phyloP scores from a whole-genome alignment of 257 asterid genomes.

The Knoxia roxburghii region DNA sequence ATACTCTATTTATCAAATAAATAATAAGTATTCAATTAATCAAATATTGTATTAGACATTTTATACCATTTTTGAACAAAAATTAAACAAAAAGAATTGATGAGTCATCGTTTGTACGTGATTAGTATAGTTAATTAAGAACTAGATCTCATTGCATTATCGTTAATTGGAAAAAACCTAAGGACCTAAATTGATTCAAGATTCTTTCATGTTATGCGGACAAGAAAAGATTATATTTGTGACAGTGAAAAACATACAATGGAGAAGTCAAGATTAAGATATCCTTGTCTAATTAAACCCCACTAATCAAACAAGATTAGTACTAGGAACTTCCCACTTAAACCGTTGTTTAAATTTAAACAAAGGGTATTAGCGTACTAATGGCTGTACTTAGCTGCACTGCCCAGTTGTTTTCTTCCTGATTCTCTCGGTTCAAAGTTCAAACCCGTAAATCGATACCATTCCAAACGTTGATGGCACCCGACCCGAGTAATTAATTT shows the following conservation, averaged over 20 bases:
- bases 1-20: too few relatives aligned
- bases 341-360: too few relatives aligned
- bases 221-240: neutral
- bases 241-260: neutral
- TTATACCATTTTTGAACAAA: too few relatives aligned
- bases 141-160: neutral
- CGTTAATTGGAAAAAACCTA: neutral
- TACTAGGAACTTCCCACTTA: too few relatives aligned
- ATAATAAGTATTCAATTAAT: too few relatives aligned
- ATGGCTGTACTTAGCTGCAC: neutral
- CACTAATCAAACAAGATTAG: too few relatives aligned
- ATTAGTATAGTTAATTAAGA: neutral
- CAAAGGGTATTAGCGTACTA: neutral
- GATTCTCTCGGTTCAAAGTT: slow-evolving; percentile 3
- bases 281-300: neutral
- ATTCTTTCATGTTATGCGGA: neutral
- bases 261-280: neutral
- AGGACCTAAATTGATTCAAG: neutral
- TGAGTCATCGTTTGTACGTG: too few relatives aligned
- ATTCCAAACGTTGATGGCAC: neutral
- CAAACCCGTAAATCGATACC: slow-evolving; percentile 7
- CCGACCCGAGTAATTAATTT: slow-evolving; percentile 6
- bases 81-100: neutral
- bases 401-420: neutral
- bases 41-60: too few relatives aligned